Evolutionary conservation across 73 alveolate species (phyloP).

Genomic region (Symbiodinium natans): DNA sequence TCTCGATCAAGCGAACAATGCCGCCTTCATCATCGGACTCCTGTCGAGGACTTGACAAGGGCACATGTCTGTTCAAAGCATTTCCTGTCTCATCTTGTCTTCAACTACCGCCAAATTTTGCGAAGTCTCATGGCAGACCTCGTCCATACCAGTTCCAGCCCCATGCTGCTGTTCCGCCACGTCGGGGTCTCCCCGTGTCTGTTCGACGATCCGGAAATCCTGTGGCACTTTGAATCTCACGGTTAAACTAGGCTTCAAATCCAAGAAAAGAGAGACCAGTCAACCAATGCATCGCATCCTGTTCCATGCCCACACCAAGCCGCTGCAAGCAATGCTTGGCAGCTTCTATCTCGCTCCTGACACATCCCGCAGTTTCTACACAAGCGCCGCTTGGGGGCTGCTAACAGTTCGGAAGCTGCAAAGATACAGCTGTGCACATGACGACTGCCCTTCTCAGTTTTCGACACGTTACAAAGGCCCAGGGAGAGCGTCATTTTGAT

Average conservation of each 20-base stretch:
- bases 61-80: not conserved
- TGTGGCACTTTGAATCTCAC: not conserved
- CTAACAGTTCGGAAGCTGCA: not conserved
- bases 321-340: conserved; percentile 70
- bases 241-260: no score
- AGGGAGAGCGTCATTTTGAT: conserved; percentile 35
- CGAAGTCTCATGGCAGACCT: conserved; percentile 3
- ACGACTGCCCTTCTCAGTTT: not conserved
- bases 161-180: not conserved
- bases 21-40: conserved; percentile 38
- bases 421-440: not conserved
- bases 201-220: conserved; percentile 5
- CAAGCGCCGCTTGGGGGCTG: not conserved
- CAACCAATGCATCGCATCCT: not conserved
- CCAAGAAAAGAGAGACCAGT: not conserved
- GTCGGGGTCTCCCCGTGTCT: conserved; percentile 18
- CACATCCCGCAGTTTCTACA: not conserved
- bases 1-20: no score
- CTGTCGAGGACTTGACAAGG: not conserved
- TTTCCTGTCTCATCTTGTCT: not conserved
- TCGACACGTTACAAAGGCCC: conserved; percentile 25
- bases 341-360: conserved; percentile 20
- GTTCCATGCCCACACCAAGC: conserved; percentile 57
- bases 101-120: no score
- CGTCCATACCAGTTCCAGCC: conserved; percentile 20